Evolutionary conservation across 1,284 basidiomycete species (phyloP).

Genomic region (Ganoderma multipileum): DNA sequence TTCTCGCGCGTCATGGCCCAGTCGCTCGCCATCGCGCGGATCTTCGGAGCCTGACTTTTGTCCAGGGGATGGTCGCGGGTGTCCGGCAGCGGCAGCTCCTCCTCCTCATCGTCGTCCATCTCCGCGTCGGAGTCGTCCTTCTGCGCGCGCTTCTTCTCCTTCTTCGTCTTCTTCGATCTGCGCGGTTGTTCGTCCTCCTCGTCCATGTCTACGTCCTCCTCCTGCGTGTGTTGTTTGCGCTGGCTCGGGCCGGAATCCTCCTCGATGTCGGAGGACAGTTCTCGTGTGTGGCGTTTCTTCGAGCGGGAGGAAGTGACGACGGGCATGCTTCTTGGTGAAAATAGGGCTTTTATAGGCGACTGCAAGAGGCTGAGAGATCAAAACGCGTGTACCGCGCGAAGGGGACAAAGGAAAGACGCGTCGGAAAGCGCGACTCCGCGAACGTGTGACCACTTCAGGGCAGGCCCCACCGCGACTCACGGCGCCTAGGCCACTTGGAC

Average conservation of each 20-base stretch:
- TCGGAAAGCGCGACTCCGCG: constrained; percentile 22
- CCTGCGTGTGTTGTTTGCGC: constrained; percentile 39
- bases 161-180: constrained; percentile 43
- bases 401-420: constrained; percentile 26
- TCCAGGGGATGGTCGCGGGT: constrained; percentile 66
- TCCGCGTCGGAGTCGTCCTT: constrained; percentile 41
- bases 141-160: constrained; percentile 50
- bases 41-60: constrained; percentile 53
- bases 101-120: constrained; percentile 25
- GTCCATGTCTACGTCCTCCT: constrained; percentile 56
- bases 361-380: not conserved
- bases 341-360: not conserved
- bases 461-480: constrained; percentile 42
- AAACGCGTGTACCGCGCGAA: constrained; percentile 16
- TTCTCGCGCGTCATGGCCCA: constrained; percentile 61
- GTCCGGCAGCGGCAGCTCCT: constrained; percentile 44
- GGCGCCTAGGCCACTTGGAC: not conserved
- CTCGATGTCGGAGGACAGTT: constrained; percentile 63
- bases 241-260: constrained; percentile 51
- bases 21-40: constrained; percentile 63
- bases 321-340: constrained; percentile 46
- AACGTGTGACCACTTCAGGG: constrained; percentile 43
- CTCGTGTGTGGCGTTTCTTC: constrained; percentile 45
- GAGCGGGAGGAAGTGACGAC: constrained; percentile 50
- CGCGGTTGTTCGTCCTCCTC: constrained; percentile 47